Conservation (phyloP, 1,139 yeast genomes). For the Pichia sp. region DNA sequence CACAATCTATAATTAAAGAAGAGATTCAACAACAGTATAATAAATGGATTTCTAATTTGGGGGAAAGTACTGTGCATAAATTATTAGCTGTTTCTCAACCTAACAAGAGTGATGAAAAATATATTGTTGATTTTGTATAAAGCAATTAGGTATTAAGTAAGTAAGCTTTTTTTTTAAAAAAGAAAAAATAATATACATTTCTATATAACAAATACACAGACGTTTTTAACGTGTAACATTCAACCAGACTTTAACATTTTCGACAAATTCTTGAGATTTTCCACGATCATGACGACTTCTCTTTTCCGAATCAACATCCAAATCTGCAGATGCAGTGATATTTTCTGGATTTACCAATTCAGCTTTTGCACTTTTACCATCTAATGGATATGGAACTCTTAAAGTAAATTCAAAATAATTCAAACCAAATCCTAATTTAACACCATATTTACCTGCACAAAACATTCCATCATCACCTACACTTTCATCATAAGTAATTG, state of each 20-base stretch:
- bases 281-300: constrained; percentile 8
- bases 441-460: constrained; percentile 28
- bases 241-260: constrained; percentile 22
- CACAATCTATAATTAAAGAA: constrained; percentile 12
- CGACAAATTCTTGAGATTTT: constrained; percentile 15
- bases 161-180: no score
- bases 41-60: constrained; percentile 11
- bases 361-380: constrained; percentile 4
- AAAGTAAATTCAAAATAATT: constrained; percentile 28
- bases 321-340: neutral
- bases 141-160: no score
- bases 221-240: constrained; percentile 13
- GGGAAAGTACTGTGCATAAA: constrained; percentile 9
- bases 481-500: constrained; percentile 20
- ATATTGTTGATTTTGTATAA: constrained; percentile 8
- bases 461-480: constrained; percentile 20
- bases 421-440: constrained; percentile 29
- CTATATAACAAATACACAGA: neutral
- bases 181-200: constrained; percentile 1
- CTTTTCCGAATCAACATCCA: constrained; percentile 2
- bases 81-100: constrained; percentile 3
- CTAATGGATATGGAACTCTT: constrained; percentile 25
- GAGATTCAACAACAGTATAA: constrained; percentile 13
- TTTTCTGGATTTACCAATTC: constrained; percentile 3
- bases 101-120: neutral